Conservation (phyloP, 176 grass and related monocot genomes). For the Ampelocalamus luodianensis region DNA sequence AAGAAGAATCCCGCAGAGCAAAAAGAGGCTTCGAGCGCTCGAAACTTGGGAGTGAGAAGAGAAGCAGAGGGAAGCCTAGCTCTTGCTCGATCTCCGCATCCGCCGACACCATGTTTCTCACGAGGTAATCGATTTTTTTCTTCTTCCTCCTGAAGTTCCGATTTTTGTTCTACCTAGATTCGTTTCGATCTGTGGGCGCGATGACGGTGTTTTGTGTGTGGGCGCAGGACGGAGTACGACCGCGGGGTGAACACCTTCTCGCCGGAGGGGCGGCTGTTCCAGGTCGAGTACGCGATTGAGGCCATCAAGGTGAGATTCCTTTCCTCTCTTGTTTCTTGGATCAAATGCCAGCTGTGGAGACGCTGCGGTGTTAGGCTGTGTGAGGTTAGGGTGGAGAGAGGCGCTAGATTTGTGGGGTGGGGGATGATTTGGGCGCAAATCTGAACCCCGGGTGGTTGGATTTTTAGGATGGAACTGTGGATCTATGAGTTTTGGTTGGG, state of each 20-base stretch:
- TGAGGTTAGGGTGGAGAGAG: neutral
- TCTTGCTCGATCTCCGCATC: constrained; percentile 7
- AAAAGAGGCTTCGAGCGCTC: neutral
- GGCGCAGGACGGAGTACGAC: constrained; percentile 82
- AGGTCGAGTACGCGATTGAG: constrained; percentile 98
- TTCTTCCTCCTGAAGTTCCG: too few species aligned
- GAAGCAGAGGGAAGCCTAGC: neutral
- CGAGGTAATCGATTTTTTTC: constrained; percentile 58
- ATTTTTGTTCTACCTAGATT: neutral
- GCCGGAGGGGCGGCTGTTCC: constrained; percentile 86
- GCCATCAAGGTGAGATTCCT: constrained; percentile 75
- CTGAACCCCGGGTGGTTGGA: neutral
- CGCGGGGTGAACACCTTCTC: constrained; percentile 93
- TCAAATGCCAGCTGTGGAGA: constrained; percentile 7
- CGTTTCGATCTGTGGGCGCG: neutral
- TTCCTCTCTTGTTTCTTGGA: neutral
- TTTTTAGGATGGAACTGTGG: constrained; percentile 4
- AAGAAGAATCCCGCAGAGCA: constrained; percentile 37
- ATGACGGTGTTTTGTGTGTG: neutral
- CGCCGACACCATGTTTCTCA: constrained; percentile 76
- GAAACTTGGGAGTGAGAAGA: neutral
- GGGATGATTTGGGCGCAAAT: neutral
- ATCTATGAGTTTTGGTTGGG: neutral
- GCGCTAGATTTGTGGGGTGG: constrained; percentile 6
- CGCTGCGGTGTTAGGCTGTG: neutral